Base-by-base conservation (phyloP, 345 rosid genomes). In the Cardiospermum halicacabum region DNA sequence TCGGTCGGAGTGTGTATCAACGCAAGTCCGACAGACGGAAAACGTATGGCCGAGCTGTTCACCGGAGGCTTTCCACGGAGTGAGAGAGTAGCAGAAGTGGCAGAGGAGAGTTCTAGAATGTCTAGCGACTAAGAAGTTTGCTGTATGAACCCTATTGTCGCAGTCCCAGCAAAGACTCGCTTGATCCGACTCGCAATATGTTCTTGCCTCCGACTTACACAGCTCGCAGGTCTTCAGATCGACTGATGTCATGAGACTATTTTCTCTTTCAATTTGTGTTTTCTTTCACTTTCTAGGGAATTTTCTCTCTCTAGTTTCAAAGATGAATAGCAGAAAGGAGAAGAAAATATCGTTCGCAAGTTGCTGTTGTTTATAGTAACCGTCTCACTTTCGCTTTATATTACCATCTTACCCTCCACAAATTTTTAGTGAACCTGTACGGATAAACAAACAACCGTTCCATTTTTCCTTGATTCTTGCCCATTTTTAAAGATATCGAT, bases 121-220 rank as follows among this genome's bases (percentile, higher is more conserved):
- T 12, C 88, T 67, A 0, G 94, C 90, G 5, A 87, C 94, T 37
- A 87, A 88, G 74, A 87, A 87, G 78, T 87, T 87, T 56, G 94
- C 90, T 22, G 84, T 86, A 73, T 85, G 94, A 34, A 87, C 90
- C 64, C 72, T 75, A 55, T 76, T 75, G 60, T 87, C 94, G 68
- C 94, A 87, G 74, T 64, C 70, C 94, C 94, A 87, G 69, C 94
- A 87, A 22, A 87, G 80, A 68, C 75, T 68, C 11, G 94, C 94
- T 69, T 80, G 78, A 70, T 87, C 94, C 12, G 90, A 79, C 62
- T 85, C 88, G 56, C 94, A 87, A 79, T 75, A 83, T 30, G 78
- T 65, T 58, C 67, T 79, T 6, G 94, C 94, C 49, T 57, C 75
- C 4, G 30, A 65, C 69, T 78, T 76, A 75, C 94, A 87, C 22